These are phyloP conservation scores for Arxiozyma heterogenica DNA, from an alignment of 1,139 yeast species.

Conservation along the genomic window DNA sequence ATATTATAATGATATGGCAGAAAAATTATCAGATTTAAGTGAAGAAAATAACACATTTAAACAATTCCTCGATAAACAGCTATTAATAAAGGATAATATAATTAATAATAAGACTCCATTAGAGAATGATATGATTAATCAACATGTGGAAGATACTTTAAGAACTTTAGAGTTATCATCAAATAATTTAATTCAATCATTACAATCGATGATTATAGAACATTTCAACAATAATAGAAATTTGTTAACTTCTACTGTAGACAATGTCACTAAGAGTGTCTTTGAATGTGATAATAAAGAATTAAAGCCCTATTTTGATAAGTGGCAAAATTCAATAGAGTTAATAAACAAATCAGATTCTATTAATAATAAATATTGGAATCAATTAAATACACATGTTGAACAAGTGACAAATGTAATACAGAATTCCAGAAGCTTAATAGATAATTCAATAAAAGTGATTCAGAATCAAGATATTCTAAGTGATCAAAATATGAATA, in stretches of 20 bases:
- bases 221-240: constrained; percentile 27
- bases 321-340: constrained; percentile 31
- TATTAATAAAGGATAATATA: constrained; percentile 24
- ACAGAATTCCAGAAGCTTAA: constrained; percentile 10
- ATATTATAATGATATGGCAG: constrained; percentile 18
- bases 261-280: constrained; percentile 27
- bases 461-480: constrained; percentile 12
- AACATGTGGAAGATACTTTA: constrained; percentile 24
- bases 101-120: constrained; percentile 23
- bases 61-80: constrained; percentile 27
- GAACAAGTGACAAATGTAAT: constrained; percentile 13
- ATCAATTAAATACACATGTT: constrained; percentile 16
- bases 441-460: constrained; percentile 13
- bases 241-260: constrained; percentile 25
- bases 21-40: constrained; percentile 25
- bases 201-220: constrained; percentile 23
- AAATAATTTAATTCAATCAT: constrained; percentile 20
- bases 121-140: constrained; percentile 11
- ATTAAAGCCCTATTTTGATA: constrained; percentile 26
- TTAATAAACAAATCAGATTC: constrained; percentile 32
- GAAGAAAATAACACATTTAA: constrained; percentile 32
- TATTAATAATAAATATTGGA: constrained; percentile 22
- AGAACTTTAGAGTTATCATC: constrained; percentile 27
- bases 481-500: constrained; percentile 11
- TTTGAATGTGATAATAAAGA: constrained; percentile 28